Conservation (phyloP, 2,329 filamentous ascomycete genomes). For the Cordyceps tenuipes region DNA sequence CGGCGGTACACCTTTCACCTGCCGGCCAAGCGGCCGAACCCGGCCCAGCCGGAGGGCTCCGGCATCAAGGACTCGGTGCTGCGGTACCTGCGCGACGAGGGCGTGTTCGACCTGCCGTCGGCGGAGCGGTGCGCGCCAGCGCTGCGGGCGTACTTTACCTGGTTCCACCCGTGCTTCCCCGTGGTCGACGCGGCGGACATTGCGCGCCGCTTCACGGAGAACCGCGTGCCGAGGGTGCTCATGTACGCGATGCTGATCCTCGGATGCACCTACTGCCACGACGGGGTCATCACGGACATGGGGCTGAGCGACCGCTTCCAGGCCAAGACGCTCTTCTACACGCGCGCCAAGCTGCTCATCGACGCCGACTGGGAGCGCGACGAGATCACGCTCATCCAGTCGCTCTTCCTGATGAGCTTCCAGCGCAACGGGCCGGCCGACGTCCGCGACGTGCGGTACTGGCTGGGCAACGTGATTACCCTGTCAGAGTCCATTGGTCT, state of each 20-base stretch:
- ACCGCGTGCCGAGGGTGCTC: conserved; percentile 39
- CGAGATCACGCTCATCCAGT: conserved; percentile 40
- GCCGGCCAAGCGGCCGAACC: conserved; percentile 20
- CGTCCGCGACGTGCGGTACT: conserved; percentile 41
- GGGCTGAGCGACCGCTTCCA: conserved; percentile 40
- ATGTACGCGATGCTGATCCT: conserved; percentile 47
- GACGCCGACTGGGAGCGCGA: conserved; percentile 46
- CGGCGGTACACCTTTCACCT: conserved; percentile 24
- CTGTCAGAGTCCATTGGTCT: conserved; percentile 42
- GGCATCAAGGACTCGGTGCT: conserved; percentile 39
- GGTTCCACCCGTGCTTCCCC: conserved; percentile 50
- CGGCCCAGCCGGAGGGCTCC: conserved; percentile 15
- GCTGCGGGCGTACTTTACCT: conserved; percentile 44
- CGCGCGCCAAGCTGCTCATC: conserved; percentile 41
- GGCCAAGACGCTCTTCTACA: conserved; percentile 43
- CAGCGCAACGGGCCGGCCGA: conserved; percentile 42
- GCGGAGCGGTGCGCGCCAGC: conserved; percentile 32
- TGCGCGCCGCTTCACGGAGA: conserved; percentile 28
- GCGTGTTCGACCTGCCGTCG: conserved; percentile 37
- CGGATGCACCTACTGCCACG: conserved; percentile 44
- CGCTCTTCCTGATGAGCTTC: conserved; percentile 46
- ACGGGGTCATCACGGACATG: conserved; percentile 33
- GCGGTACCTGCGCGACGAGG: conserved; percentile 38
- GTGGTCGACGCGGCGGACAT: conserved; percentile 40
- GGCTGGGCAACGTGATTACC: conserved; percentile 42